A percentile compares a stretch with the other conserved stretches of the same genome.
phyloP scores from a whole-genome alignment of 2,329 filamentous ascomycete genomes.

The Colletotrichum sp. region DNA sequence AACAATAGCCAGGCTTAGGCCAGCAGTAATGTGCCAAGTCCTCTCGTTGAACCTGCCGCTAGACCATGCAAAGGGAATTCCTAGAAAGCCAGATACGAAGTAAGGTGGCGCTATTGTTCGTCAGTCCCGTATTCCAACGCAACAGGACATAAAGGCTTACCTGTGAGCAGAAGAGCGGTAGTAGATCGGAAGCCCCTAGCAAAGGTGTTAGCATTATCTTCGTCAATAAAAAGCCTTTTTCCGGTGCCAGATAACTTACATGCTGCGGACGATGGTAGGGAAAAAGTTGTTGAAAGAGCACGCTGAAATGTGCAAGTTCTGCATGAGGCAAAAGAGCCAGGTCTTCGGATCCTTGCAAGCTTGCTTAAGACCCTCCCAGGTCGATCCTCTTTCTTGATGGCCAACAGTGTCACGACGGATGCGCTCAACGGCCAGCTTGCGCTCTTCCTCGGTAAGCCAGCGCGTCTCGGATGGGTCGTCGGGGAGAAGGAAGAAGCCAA shows the following conservation, averaged over 20 bases:
- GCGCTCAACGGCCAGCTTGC: background rate
- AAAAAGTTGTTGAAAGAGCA: slow-evolving; percentile 26
- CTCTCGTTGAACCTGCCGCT: slow-evolving; percentile 51
- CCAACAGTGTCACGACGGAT: slow-evolving; percentile 15
- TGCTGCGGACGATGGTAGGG: slow-evolving; percentile 22
- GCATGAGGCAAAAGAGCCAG: slow-evolving; percentile 24
- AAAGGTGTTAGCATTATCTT: background rate
- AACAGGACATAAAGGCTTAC: background rate
- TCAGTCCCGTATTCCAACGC: background rate
- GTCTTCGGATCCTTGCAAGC: slow-evolving; percentile 27
- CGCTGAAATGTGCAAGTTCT: slow-evolving; percentile 10
- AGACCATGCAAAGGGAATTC: slow-evolving; percentile 30
- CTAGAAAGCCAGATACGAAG: slow-evolving; percentile 27
- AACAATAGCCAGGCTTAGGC: slow-evolving; percentile 41
- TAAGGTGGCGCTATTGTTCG: slow-evolving; percentile 15
- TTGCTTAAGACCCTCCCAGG: slow-evolving; percentile 11
- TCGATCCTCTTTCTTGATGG: slow-evolving; percentile 2
- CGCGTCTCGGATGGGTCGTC: slow-evolving; percentile 30
- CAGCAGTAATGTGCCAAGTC: slow-evolving; percentile 50
- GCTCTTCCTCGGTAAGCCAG: slow-evolving; percentile 11
- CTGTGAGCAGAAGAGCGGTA: slow-evolving; percentile 38
- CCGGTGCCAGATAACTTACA: background rate
- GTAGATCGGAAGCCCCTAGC: slow-evolving; percentile 7
- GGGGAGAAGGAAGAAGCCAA: slow-evolving; percentile 41
- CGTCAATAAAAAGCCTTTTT: rapidly evolving